Evolutionary conservation across 164 flowering plant genomes (phyloP).

Genomic region (Umbellularia californica): DNA sequence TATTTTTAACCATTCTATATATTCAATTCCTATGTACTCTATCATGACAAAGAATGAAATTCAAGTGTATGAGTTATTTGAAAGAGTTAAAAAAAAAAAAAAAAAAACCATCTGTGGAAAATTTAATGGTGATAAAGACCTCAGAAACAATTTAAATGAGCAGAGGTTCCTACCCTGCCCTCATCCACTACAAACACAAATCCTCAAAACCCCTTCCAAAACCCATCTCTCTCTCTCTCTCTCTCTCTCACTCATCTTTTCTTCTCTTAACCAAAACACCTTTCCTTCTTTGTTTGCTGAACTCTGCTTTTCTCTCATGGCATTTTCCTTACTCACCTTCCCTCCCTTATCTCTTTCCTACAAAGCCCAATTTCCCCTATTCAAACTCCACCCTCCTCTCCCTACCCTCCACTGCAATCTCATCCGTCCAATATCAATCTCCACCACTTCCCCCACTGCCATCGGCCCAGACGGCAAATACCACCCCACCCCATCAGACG

Average conservation of each 20-base stretch:
- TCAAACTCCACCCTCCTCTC: slow-evolving; percentile 14
- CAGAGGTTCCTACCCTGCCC: background rate
- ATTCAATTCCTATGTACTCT: no score
- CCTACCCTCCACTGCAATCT: slow-evolving; percentile 7
- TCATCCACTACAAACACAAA: background rate
- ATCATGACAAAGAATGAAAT: no score
- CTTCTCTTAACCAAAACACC: background rate
- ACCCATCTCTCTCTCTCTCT: background rate
- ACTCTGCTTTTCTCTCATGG: background rate
- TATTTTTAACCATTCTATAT: no score
- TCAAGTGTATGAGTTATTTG: no score
- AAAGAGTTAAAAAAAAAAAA: no score
- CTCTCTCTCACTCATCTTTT: no score
- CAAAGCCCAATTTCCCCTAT: slow-evolving; percentile 8
- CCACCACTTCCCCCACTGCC: slow-evolving; percentile 21
- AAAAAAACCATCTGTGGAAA: no score
- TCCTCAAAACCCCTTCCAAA: background rate
- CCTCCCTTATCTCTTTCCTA: slow-evolving; percentile 9
- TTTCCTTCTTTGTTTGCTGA: background rate
- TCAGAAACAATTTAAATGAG: no score
- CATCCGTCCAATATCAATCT: background rate
- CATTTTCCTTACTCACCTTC: background rate
- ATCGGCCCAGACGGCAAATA: slow-evolving; percentile 56
- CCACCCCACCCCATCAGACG: slow-evolving; percentile 66
- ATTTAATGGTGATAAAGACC: no score